Conservation (phyloP, 1,284 basidiomycete genomes). For the Trichosporon inkin region DNA sequence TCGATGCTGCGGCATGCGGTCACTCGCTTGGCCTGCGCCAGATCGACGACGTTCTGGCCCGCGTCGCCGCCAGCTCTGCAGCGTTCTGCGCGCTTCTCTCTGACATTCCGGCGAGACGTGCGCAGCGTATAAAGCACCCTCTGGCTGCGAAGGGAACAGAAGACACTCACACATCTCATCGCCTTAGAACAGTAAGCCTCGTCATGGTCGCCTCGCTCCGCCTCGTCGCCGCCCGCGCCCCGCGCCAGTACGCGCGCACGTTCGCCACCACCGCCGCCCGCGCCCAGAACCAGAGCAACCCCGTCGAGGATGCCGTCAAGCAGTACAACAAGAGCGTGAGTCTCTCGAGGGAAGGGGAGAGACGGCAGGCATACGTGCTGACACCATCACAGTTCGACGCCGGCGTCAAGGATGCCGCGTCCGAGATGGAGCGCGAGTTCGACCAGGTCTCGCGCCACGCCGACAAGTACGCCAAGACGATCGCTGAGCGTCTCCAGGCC, state of each 20-base stretch:
- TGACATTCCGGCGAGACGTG: no score
- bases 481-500: background rate
- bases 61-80: no score
- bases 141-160: no score
- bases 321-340: conserved; percentile 2
- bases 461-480: background rate
- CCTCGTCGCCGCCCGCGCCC: background rate
- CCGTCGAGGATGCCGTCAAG: background rate
- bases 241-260: background rate
- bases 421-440: background rate
- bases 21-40: no score
- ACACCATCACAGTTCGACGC: background rate
- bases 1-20: no score
- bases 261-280: background rate
- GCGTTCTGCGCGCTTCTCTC: no score
- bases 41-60: no score
- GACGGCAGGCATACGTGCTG: background rate
- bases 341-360: background rate
- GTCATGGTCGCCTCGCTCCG: background rate
- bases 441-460: background rate
- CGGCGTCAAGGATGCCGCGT: background rate
- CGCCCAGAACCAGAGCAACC: background rate
- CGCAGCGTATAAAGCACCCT: no score
- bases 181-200: background rate
- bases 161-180: background rate